A percentile compares a stretch with the other conserved stretches of the same genome.
These are phyloP conservation scores for Ogataea populi-albae DNA, from an alignment of 805 yeast species.

Conservation along the genomic window DNA sequence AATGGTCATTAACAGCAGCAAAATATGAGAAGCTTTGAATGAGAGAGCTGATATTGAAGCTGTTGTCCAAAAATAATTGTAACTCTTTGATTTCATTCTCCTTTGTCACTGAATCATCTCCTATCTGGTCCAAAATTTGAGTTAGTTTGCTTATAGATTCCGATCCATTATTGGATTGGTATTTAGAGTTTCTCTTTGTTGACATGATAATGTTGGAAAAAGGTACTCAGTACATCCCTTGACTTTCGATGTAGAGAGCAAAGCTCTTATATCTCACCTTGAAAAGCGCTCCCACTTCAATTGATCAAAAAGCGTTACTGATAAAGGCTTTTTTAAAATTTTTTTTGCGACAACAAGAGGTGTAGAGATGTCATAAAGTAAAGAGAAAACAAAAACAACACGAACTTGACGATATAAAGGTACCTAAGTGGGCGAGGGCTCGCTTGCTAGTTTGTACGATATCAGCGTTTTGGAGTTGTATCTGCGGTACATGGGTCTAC, in stretches of 20 bases:
- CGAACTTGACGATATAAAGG: conserved; percentile 13
- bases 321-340: neutral
- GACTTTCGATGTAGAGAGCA: too few species aligned
- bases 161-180: conserved; percentile 19
- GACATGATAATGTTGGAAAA: too few species aligned
- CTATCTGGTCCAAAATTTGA: conserved; percentile 15
- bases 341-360: neutral
- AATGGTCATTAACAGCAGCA: conserved; percentile 50
- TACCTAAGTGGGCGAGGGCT: too few species aligned
- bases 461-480: too few species aligned
- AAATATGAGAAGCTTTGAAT: conserved; percentile 41
- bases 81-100: conserved; percentile 27
- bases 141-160: conserved; percentile 15
- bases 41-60: conserved; percentile 32
- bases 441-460: too few species aligned
- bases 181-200: conserved; percentile 16
- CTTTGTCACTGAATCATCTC: too few species aligned
- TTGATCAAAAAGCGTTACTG: too few species aligned
- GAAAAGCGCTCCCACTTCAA: too few species aligned
- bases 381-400: conserved; percentile 18
- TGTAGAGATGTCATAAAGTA: neutral
- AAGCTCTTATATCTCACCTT: too few species aligned
- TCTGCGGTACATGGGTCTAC: too few species aligned
- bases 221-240: too few species aligned
- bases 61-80: conserved; percentile 32